These are phyloP conservation scores for Nemania sp. DNA, from an alignment of 2,329 filamentous ascomycete genomes.

Conservation along the genomic window DNA sequence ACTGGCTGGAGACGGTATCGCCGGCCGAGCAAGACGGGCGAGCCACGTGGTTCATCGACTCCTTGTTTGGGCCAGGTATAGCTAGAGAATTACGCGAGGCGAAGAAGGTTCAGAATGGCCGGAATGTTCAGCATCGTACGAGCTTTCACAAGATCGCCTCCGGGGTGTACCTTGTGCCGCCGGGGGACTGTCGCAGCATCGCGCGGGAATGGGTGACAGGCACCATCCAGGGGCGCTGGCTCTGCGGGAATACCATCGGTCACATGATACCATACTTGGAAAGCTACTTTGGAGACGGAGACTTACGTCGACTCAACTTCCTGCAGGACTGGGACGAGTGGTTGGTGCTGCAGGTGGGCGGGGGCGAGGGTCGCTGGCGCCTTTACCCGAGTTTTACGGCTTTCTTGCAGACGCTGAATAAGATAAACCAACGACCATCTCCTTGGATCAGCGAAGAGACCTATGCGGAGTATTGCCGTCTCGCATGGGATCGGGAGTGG, in stretches of 20 bases:
- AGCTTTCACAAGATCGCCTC: conserved; percentile 13
- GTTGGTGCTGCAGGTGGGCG: conserved; percentile 22
- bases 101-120: background rate
- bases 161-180: conserved; percentile 9
- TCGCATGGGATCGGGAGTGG: conserved; percentile 16
- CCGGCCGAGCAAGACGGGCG: background rate
- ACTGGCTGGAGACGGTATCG: background rate
- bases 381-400: conserved; percentile 31
- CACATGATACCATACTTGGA: background rate
- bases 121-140: background rate
- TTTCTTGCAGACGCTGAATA: conserved; percentile 19
- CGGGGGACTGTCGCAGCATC: background rate
- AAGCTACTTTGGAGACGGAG: conserved; percentile 2
- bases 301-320: background rate
- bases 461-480: conserved; percentile 4
- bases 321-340: conserved; percentile 1
- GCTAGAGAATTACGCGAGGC: background rate
- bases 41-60: conserved; percentile 6
- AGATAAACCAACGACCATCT: background rate
- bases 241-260: conserved; percentile 3
- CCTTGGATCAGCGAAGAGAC: background rate
- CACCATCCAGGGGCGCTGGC: background rate
- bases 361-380: background rate
- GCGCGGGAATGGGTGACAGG: conserved; percentile 1
- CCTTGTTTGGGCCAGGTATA: conserved; percentile 7